Percentiles rank a stretch among this genome's conserved stretches.
These are phyloP conservation scores for Nitzschia inconspicua DNA, from an alignment of 108 stramenopile species.

Conservation along the genomic window DNA sequence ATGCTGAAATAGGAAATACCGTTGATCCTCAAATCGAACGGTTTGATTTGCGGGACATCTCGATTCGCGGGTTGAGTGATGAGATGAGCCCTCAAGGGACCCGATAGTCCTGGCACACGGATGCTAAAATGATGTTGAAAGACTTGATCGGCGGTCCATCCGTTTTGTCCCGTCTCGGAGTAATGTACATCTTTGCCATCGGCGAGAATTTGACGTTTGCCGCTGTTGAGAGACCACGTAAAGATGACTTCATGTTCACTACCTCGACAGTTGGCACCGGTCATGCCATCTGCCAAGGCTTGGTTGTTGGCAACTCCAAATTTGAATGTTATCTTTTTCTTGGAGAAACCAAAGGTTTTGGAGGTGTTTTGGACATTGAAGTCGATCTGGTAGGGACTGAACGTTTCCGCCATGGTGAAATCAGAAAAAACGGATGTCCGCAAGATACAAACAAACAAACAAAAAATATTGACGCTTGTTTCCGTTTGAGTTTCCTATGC, in stretches of 20 bases:
- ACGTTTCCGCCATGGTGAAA: slow-evolving; percentile 12
- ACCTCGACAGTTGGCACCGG: slow-evolving; percentile 76
- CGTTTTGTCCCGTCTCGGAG: slow-evolving; percentile 53
- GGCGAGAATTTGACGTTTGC: slow-evolving; percentile 64
- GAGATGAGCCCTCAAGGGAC: slow-evolving; percentile 38
- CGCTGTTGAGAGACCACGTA: slow-evolving; percentile 72
- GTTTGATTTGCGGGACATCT: slow-evolving; percentile 32
- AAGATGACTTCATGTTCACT: slow-evolving; percentile 82
- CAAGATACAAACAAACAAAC: too few relatives aligned
- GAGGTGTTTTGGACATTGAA: slow-evolving; percentile 46
- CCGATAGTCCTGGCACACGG: slow-evolving; percentile 17
- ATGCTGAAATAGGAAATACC: slow-evolving; percentile 47
- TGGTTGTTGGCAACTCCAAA: slow-evolving; percentile 77
- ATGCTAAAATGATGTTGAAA: slow-evolving; percentile 51
- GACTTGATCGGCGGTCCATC: slow-evolving; percentile 52
- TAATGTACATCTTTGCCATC: slow-evolving; percentile 77
- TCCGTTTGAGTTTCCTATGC: too few relatives aligned
- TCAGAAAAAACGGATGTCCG: too few relatives aligned
- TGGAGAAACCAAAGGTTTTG: slow-evolving; percentile 74
- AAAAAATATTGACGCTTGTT: too few relatives aligned
- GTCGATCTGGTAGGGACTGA: slow-evolving; percentile 58
- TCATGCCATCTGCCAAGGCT: slow-evolving; percentile 44
- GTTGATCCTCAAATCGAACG: slow-evolving; percentile 54
- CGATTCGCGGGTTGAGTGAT: slow-evolving; percentile 39
- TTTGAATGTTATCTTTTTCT: slow-evolving; percentile 74